Evolutionary conservation across 169 alveolate genomes (phyloP).

Genomic region (Eimeria maxima): DNA sequence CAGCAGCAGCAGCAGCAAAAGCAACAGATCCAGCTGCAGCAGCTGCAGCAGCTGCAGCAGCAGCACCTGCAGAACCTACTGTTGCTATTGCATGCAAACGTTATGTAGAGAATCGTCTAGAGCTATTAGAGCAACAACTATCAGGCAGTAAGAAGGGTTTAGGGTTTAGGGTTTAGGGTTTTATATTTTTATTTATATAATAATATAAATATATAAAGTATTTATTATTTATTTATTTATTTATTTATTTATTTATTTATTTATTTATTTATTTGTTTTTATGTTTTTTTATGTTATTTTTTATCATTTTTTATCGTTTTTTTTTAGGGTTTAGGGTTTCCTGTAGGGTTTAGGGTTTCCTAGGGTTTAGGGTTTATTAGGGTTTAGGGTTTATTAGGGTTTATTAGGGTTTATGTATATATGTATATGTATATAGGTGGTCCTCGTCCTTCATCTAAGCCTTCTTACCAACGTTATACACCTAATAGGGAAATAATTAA

Average conservation of each 20-base stretch:
- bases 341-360: not conserved
- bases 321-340: not conserved
- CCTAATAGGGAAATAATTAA: constrained; percentile 37
- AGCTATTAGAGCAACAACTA: constrained; percentile 70
- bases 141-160: constrained; percentile 47
- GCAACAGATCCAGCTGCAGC: too few relatives aligned
- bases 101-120: constrained; percentile 81
- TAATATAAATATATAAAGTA: too few relatives aligned
- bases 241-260: too few relatives aligned
- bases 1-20: constrained; percentile 9
- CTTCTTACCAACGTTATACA: constrained; percentile 49
- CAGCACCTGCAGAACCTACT: constrained; percentile 78
- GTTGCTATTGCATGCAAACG: constrained; percentile 82
- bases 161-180: not conserved
- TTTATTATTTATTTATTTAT: too few relatives aligned
- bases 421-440: constrained; percentile 7
- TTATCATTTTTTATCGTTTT: too few relatives aligned
- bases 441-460: constrained; percentile 41
- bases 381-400: not conserved
- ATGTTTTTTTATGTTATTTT: too few relatives aligned
- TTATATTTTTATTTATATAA: too few relatives aligned
- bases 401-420: constrained; percentile 3
- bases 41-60: not conserved
- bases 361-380: not conserved
- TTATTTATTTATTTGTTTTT: too few relatives aligned